phyloP scores from a whole-genome alignment of 495 filamentous ascomycete genomes.

The Chaetomium cochliodes region DNA sequence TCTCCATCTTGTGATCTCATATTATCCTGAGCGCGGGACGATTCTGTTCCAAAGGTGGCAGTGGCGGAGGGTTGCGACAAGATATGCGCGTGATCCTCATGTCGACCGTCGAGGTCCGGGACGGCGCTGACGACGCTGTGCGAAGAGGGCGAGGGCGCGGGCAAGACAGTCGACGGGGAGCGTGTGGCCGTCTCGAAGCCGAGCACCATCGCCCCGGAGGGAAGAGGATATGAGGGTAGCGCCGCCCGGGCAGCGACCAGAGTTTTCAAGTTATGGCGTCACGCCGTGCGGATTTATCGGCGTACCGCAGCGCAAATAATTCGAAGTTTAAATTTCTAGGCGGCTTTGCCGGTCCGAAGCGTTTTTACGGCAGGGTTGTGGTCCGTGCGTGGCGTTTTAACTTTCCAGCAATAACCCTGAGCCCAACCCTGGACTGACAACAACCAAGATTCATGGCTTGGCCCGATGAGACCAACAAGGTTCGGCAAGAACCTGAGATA shows the following conservation, averaged over 20 bases:
- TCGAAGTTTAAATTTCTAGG: conserved; percentile 30
- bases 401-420: conserved; percentile 3
- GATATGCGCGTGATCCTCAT: conserved; percentile 34
- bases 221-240: conserved; percentile 22
- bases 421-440: background rate
- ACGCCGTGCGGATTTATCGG: conserved; percentile 9
- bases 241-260: conserved; percentile 31
- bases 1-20: conserved; percentile 48
- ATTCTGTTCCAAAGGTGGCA: conserved; percentile 22
- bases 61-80: conserved; percentile 32
- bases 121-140: background rate
- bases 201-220: conserved; percentile 34
- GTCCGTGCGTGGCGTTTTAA: conserved; percentile 17
- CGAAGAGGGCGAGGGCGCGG: conserved; percentile 19
- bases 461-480: background rate
- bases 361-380: conserved; percentile 25
- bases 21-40: conserved; percentile 34
- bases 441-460: background rate
- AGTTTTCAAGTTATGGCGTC: conserved; percentile 10
- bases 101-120: conserved; percentile 40
- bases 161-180: conserved; percentile 15
- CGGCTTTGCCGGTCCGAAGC: conserved; percentile 8
- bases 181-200: conserved; percentile 31
- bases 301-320: conserved; percentile 20
- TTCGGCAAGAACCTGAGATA: background rate